Base-by-base conservation (phyloP, 768 basidiomycete species). In the Collybiopsis confluens region DNA sequence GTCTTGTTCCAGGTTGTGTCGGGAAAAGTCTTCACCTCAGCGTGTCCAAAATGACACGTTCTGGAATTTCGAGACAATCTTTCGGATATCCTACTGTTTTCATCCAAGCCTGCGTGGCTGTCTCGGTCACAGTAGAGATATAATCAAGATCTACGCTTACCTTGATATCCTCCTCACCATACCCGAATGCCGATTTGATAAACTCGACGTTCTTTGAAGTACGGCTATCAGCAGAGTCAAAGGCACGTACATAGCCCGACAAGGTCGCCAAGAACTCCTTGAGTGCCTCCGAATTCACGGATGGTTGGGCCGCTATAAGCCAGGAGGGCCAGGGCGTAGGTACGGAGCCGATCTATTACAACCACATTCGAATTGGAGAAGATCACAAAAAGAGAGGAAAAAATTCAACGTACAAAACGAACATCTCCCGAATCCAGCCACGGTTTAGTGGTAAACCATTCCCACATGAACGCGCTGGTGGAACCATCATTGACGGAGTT, bases 251-350 rank as follows among this genome's bases (percentile, higher is more conserved):
- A 62, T 85, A 83, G 4, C 61, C 68, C 4, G 88, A 81, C 20
- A 98, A 78, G 24, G 70, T 66, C 4, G 72, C 55, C 13, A 98
- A 72, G 71, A 97, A 97, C 2, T 66, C 47, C 16, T 68, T 66
- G 13, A 93, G 71, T 0, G 73, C 73, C 1, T 65, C 61, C 0
- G 78, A 56, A 3, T 80, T 67, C 26, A 86, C 82, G 11, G 75
- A 74, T 0, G 87, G 86, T 58, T 92, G 88, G 7, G 92, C 92
- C 23, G 91, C 95, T 62, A 98, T 90, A 54, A 91, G 72, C 96
- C 96, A 99, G 0, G 92, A 95, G 13, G 94, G 91, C 96, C 96
- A 99, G 0, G 96, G 96, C 0, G 95, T 98, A 35, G 86, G 85
- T 4, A 92, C 85, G 8, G 87, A 84, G 13, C 89, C 88, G 58